These are phyloP conservation scores for Gentiana macrophylla DNA, from an alignment of 257 asterid genomes.

Conservation along the genomic window DNA sequence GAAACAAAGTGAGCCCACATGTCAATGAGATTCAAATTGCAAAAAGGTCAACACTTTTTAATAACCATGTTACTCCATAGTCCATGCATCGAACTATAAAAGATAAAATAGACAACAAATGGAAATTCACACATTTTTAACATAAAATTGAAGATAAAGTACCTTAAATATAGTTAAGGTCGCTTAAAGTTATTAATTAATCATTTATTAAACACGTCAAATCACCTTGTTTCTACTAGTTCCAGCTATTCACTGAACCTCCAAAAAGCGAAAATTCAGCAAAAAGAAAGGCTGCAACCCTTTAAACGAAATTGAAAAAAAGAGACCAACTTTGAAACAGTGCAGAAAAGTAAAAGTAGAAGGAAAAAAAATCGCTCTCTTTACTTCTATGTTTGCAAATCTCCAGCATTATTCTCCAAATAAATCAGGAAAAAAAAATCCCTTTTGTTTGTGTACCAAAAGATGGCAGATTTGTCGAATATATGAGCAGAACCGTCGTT, in stretches of 20 bases:
- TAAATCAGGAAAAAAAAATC: background rate
- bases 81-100: slow-evolving; percentile 20
- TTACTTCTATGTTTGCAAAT: background rate
- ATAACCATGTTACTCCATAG: slow-evolving; percentile 41
- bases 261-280: slow-evolving; percentile 24
- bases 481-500: too few relatives aligned
- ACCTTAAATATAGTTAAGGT: slow-evolving; percentile 33
- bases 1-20: slow-evolving; percentile 5
- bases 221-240: slow-evolving; percentile 9
- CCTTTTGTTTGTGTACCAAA: too few relatives aligned
- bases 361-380: too few relatives aligned
- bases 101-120: slow-evolving; percentile 13
- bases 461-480: too few relatives aligned
- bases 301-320: slow-evolving; percentile 21
- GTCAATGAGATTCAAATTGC: slow-evolving; percentile 16
- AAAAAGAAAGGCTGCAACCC: slow-evolving; percentile 26
- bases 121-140: slow-evolving; percentile 9
- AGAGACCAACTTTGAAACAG: slow-evolving; percentile 27
- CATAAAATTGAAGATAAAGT: slow-evolving; percentile 25
- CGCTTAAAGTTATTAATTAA: slow-evolving; percentile 38
- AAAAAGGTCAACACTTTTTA: slow-evolving; percentile 31
- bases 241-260: slow-evolving; percentile 14
- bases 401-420: background rate
- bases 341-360: slow-evolving; percentile 6
- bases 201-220: slow-evolving; percentile 19